Evolutionary conservation across 2,329 filamentous ascomycete species (phyloP).

Genomic region (Ophiostoma perfectum): DNA sequence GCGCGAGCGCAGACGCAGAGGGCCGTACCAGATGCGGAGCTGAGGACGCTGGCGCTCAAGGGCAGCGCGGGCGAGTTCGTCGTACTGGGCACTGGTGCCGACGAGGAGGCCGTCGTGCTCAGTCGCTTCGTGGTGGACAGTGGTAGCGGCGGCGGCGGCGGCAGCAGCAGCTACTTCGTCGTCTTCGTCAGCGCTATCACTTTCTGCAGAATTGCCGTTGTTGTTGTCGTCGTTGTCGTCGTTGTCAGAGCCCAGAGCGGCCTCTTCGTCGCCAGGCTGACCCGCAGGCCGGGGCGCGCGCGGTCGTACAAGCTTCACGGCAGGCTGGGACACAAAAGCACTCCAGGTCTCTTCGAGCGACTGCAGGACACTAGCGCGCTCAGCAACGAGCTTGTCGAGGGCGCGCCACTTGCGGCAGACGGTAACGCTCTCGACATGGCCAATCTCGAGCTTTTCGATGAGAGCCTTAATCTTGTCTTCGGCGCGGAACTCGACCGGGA

Average conservation of each 20-base stretch:
- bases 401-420: constrained; percentile 82
- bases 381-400: constrained; percentile 67
- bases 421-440: constrained; percentile 80
- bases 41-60: constrained; percentile 55
- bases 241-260: neutral
- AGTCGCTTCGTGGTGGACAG: constrained; percentile 30
- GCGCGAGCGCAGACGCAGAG: constrained; percentile 63
- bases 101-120: constrained; percentile 58
- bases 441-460: constrained; percentile 81
- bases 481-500: constrained; percentile 70
- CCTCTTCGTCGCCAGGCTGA: constrained; percentile 24
- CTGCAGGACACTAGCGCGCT: constrained; percentile 60
- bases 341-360: constrained; percentile 81
- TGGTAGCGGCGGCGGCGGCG: neutral
- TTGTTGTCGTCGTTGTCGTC: constrained; percentile 2
- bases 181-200: neutral
- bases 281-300: constrained; percentile 35
- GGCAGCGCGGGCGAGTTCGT: neutral
- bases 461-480: constrained; percentile 81
- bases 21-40: constrained; percentile 71
- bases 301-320: constrained; percentile 31
- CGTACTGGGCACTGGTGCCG: constrained; percentile 36
- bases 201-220: neutral
- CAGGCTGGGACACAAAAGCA: constrained; percentile 57
- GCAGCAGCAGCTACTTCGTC: neutral